Base-by-base conservation (phyloP, 2,329 filamentous ascomycete species). In the Endothia cerciana region DNA sequence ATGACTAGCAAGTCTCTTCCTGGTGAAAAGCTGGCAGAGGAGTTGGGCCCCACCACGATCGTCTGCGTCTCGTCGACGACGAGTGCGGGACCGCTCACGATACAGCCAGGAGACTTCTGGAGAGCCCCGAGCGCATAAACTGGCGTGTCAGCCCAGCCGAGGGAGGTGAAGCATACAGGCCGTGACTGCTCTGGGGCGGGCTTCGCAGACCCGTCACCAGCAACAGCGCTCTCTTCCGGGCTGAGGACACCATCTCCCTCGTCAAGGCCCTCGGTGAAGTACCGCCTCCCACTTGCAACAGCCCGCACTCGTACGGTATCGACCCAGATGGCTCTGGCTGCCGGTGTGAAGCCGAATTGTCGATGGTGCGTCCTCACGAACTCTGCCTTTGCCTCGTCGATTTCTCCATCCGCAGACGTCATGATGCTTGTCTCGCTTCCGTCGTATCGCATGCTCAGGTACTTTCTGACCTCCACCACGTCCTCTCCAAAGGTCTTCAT, bases 11-110 rank as follows among this genome's bases (percentile, higher is more conserved):
- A 79, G 77, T 6, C 74, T 73, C 17, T 75, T 72, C 0, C 77
- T 71, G 53, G 19, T 3, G 13, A 15, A 10, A 40, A 57, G 5
- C 70, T 76, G 0, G 79, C 79, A 1, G 73, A 75, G 2, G 77
- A 72, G 15, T 70, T 71, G 0, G 78, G 79, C 1, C 73, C 71
- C 3, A 82, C 74, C 5, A 83, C 72, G 19, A 83, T 79, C 0
- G 80, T 83, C 63, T 83, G 80, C 0, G 80, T 82, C 49, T 78
- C 73, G 69, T 82, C 65, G 41, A 67, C 56, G 25, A 67, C 60
- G 45, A 67, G 30, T 2, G 65, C 65, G 3, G 65, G 62, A 1
- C 65, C 65, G 2, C 7, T 49, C 4, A 67, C 53, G 19, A 17
- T n/a, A n/a, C 17, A 22, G 6, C 47, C 57, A 5, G 36, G 22